phyloP scores from a whole-genome alignment of 208 protist species.

The Leishmania mexicana region DNA sequence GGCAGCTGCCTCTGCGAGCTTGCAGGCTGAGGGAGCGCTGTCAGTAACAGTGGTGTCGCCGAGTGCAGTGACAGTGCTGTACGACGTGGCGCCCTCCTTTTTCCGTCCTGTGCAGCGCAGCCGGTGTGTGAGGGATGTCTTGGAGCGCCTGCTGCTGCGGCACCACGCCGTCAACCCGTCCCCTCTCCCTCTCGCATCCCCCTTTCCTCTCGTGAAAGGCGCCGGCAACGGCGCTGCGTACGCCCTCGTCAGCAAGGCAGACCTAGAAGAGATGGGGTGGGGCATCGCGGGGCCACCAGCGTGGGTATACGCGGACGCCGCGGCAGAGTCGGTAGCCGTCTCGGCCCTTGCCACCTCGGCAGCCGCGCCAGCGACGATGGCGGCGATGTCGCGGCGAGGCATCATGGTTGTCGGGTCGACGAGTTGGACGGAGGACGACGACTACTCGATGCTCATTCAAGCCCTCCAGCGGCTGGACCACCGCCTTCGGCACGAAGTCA shows the following conservation, averaged over 20 bases:
- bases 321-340: background rate
- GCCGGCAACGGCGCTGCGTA: constrained; percentile 5
- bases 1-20: background rate
- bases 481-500: constrained; percentile 45
- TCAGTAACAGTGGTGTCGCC: background rate
- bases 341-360: background rate
- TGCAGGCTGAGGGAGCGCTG: background rate
- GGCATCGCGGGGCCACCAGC: constrained; percentile 65
- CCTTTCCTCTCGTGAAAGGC: background rate
- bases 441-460: constrained; percentile 94
- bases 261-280: constrained; percentile 37
- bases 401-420: constrained; percentile 93
- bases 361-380: constrained; percentile 4
- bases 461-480: constrained; percentile 84
- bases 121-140: constrained; percentile 57
- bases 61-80: constrained; percentile 53
- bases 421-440: constrained; percentile 97
- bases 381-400: constrained; percentile 21
- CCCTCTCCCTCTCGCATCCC: background rate
- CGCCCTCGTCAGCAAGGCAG: constrained; percentile 14
- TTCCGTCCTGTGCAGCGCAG: constrained; percentile 53
- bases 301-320: constrained; percentile 55
- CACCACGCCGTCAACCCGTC: background rate
- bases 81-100: constrained; percentile 78
- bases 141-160: constrained; percentile 35